phyloP scores from a whole-genome alignment of 2,329 filamentous ascomycete species.

The Ceratocystis lukuohia region DNA sequence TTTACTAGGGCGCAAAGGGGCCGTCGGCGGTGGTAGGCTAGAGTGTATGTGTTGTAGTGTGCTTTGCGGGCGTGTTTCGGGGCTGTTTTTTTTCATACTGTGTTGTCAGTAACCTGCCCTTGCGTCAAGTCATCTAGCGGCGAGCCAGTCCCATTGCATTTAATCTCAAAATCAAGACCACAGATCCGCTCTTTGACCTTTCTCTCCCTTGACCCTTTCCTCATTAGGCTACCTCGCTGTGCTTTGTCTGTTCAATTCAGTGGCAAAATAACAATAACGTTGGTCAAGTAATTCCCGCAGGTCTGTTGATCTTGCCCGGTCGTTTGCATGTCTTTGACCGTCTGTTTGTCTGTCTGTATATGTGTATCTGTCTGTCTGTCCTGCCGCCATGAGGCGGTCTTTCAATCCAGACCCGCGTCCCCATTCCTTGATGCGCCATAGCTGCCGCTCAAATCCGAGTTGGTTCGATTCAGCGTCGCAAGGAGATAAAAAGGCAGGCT shows the following conservation, averaged over 20 bases:
- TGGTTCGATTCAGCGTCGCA: background rate
- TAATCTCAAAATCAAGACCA: too few relatives aligned
- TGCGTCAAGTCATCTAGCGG: too few relatives aligned
- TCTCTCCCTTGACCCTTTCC: background rate
- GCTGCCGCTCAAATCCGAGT: background rate
- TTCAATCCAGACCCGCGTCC: too few relatives aligned
- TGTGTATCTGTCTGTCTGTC: conserved; percentile 3
- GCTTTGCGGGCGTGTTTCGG: too few relatives aligned
- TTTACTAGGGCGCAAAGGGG: background rate
- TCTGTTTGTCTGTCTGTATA: conserved; percentile 7
- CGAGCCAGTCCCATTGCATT: too few relatives aligned
- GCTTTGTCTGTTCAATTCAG: background rate
- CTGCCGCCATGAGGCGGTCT: too few relatives aligned
- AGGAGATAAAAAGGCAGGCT: background rate
- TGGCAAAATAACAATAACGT: background rate
- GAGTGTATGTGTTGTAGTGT: background rate
- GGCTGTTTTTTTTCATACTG: background rate
- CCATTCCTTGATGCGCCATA: background rate
- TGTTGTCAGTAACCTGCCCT: too few relatives aligned
- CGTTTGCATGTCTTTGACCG: conserved; percentile 6
- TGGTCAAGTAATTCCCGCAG: conserved; percentile 6
- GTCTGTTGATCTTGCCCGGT: conserved; percentile 2
- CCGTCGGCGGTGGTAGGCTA: background rate
- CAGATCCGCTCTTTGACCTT: background rate
- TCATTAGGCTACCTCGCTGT: background rate